Evolutionary conservation across 495 filamentous ascomycete genomes (phyloP).

Genomic region (Lepraria neglecta): DNA sequence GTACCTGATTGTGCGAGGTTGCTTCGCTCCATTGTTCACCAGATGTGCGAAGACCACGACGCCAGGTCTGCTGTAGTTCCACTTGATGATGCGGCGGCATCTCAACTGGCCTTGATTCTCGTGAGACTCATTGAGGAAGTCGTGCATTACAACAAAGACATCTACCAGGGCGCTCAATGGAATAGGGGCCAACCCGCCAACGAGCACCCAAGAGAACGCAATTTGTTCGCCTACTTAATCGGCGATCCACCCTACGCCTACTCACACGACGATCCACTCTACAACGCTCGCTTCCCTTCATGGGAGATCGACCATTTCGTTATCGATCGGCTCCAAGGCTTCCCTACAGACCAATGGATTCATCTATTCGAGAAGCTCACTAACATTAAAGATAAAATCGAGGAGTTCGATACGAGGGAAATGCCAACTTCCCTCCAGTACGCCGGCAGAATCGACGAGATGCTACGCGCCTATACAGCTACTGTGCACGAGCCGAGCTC

Average conservation of each 20-base stretch:
- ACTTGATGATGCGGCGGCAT: constrained; percentile 29
- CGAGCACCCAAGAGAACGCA: constrained; percentile 45
- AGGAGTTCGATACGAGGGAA: constrained; percentile 39
- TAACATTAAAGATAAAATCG: constrained; percentile 35
- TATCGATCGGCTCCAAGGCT: constrained; percentile 38
- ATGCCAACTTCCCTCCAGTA: constrained; percentile 26
- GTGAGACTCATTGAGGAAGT: constrained; percentile 42
- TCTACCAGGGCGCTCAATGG: constrained; percentile 38
- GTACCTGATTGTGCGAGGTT: constrained; percentile 35
- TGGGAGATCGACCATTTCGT: constrained; percentile 39
- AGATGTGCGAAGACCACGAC: constrained; percentile 36
- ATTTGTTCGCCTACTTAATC: constrained; percentile 46
- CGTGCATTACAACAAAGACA: constrained; percentile 42
- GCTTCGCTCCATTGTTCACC: constrained; percentile 35
- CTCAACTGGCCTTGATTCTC: constrained; percentile 33
- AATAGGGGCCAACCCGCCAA: constrained; percentile 36
- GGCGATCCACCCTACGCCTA: constrained; percentile 32
- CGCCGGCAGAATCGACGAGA: constrained; percentile 14
- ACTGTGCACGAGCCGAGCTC: neutral
- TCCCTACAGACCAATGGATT: constrained; percentile 31
- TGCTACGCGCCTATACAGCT: constrained; percentile 17
- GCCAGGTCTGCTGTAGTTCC: constrained; percentile 36
- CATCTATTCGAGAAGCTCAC: constrained; percentile 32
- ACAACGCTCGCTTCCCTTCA: constrained; percentile 7
- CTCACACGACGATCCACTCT: constrained; percentile 36